phyloP scores from a whole-genome alignment of 1,284 basidiomycete species.

The Ceratobasidium sp. region DNA sequence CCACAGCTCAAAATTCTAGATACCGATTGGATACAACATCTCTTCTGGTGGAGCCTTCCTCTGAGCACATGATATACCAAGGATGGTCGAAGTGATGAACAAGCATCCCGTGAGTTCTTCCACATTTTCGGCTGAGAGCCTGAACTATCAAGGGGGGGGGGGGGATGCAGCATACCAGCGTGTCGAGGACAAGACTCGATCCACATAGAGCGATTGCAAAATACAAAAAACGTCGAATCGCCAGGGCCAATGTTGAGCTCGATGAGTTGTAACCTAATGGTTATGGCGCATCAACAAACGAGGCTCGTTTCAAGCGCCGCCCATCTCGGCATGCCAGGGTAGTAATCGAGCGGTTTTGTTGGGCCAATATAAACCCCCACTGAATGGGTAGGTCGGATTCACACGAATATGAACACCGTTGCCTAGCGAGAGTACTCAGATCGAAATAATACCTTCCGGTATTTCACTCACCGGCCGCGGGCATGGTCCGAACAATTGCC shows the following conservation, averaged over 20 bases:
- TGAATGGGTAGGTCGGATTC: conserved; percentile 22
- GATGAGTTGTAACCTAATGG: background rate
- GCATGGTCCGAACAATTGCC: conserved; percentile 14
- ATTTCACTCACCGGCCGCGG: background rate
- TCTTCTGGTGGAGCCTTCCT: no score
- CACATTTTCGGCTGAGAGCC: no score
- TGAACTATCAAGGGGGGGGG: background rate
- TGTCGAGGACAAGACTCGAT: conserved; percentile 14
- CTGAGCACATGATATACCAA: conserved; percentile 26
- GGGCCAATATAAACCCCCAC: conserved; percentile 8
- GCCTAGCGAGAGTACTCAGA: background rate
- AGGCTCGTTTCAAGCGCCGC: conserved; percentile 2
- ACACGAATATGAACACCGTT: conserved; percentile 9
- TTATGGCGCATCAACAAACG: background rate
- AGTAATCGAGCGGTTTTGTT: conserved; percentile 19
- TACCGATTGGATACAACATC: conserved; percentile 9
- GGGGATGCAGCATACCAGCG: background rate
- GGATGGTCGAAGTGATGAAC: background rate
- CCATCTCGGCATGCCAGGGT: conserved; percentile 9
- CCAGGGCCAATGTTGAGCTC: conserved; percentile 7
- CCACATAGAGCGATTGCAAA: conserved; percentile 11
- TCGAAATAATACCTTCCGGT: background rate
- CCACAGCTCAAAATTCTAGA: conserved; percentile 22
- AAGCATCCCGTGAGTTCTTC: no score
- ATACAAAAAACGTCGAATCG: conserved; percentile 10